These are phyloP conservation scores for Lepiota brunneoincarnata DNA, from an alignment of 768 basidiomycete genomes.

Conservation along the genomic window DNA sequence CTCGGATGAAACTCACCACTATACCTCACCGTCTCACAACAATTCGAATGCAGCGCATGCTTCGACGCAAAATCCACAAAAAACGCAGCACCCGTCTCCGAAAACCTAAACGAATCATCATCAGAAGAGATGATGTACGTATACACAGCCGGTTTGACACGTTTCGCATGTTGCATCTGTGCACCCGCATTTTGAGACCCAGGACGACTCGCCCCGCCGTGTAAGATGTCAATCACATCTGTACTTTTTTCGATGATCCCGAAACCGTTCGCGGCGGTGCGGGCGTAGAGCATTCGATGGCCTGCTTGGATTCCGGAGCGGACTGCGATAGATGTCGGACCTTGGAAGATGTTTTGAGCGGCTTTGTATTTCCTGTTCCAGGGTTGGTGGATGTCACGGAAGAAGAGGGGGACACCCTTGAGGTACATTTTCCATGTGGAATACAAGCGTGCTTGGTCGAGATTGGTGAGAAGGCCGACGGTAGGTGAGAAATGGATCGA, in stretches of 20 bases:
- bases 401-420: slow-evolving; percentile 54
- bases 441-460: slow-evolving; percentile 62
- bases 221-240: slow-evolving; percentile 52
- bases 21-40: slow-evolving; percentile 63
- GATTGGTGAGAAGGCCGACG: slow-evolving; percentile 59
- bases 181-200: neutral
- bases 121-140: slow-evolving; percentile 80
- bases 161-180: slow-evolving; percentile 21
- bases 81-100: slow-evolving; percentile 84
- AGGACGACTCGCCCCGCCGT: slow-evolving; percentile 32
- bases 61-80: slow-evolving; percentile 86
- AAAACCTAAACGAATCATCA: slow-evolving; percentile 78
- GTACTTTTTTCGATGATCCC: slow-evolving; percentile 51
- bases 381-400: slow-evolving; percentile 55
- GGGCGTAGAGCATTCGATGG: slow-evolving; percentile 73
- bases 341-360: slow-evolving; percentile 67
- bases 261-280: slow-evolving; percentile 58
- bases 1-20: slow-evolving; percentile 80
- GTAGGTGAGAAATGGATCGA: slow-evolving; percentile 71
- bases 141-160: slow-evolving; percentile 80
- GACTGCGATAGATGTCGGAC: slow-evolving; percentile 59
- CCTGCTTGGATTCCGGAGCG: slow-evolving; percentile 70
- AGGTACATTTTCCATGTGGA: slow-evolving; percentile 80
- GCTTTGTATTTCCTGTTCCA: slow-evolving; percentile 71
- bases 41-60: slow-evolving; percentile 82